Evolutionary conservation across 495 filamentous ascomycete species (phyloP).

Genomic region (Trichoderma asperelloides): DNA sequence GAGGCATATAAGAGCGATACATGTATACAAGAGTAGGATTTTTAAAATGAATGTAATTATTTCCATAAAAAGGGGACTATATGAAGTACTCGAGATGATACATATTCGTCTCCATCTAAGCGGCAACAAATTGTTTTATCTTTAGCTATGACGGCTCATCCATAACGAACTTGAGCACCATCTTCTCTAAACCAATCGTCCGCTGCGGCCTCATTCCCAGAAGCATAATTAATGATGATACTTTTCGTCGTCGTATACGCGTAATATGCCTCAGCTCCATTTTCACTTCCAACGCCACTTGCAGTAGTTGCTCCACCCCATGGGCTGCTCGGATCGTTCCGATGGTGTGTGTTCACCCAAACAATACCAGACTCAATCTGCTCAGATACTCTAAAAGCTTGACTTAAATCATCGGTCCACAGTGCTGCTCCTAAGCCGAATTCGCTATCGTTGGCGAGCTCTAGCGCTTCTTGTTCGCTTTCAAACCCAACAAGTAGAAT

Average conservation of each 20-base stretch:
- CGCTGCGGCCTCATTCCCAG: conserved; percentile 26
- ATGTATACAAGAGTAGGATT: no score
- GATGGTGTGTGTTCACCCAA: conserved; percentile 55
- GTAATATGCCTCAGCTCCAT: conserved; percentile 47
- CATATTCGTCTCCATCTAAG: no score
- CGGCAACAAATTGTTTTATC: no score
- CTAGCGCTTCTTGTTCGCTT: conserved; percentile 38
- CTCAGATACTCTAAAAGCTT: conserved; percentile 47
- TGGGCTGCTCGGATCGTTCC: conserved; percentile 51
- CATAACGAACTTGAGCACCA: conserved; percentile 36
- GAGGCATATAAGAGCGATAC: no score
- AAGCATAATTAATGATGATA: conserved; percentile 49
- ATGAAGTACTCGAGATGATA: no score
- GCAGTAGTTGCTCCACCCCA: conserved; percentile 47
- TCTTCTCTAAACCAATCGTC: conserved; percentile 45
- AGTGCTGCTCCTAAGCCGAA: conserved; percentile 47
- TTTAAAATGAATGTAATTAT: no score
- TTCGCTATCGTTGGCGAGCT: conserved; percentile 40
- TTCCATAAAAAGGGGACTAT: no score
- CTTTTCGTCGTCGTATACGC: conserved; percentile 51
- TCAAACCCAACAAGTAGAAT: conserved; percentile 38
- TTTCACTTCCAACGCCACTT: conserved; percentile 50
- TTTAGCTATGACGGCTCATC: conserved; percentile 19
- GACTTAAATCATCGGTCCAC: conserved; percentile 49
- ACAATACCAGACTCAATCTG: conserved; percentile 51